These are phyloP conservation scores for Paramecium pentaurelia DNA, from an alignment of 73 alveolate genomes.

Conservation along the genomic window DNA sequence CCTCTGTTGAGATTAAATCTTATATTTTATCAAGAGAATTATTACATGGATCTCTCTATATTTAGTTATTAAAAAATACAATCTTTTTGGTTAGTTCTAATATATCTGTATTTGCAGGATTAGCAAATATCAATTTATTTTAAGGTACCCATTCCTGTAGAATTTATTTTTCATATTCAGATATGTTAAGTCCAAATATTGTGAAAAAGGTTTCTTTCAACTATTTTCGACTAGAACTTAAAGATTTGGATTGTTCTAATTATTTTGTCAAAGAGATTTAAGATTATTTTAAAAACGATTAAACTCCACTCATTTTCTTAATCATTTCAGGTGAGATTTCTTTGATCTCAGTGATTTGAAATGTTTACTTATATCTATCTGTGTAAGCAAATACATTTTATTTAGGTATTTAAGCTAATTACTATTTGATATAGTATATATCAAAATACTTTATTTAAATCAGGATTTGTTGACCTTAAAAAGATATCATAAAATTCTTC, in stretches of 20 bases:
- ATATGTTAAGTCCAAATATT: not conserved
- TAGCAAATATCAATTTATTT: not conserved
- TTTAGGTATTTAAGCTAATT: not conserved
- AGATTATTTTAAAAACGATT: not conserved
- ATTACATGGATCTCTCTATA: not conserved
- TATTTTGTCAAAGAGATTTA: not conserved
- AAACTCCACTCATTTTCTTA: not conserved
- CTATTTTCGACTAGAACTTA: not conserved
- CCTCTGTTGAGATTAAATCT: not conserved
- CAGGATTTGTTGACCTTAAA: constrained; percentile 13
- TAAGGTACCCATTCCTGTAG: not conserved
- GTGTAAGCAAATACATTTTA: not conserved
- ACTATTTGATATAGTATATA: not conserved
- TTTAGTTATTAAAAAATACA: not conserved
- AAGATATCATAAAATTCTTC: not conserved
- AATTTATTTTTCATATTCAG: not conserved
- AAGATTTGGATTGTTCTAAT: not conserved
- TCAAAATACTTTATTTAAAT: not conserved
- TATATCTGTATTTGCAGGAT: not conserved
- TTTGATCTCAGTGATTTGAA: not conserved
- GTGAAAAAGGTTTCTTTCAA: not conserved
- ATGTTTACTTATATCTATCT: not conserved
- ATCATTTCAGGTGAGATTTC: constrained; percentile 4
- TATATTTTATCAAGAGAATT: constrained; percentile 15
- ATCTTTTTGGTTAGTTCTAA: not conserved